Conservation (phyloP, 2,329 filamentous ascomycete genomes). For the Tolypocladium paradoxum region DNA sequence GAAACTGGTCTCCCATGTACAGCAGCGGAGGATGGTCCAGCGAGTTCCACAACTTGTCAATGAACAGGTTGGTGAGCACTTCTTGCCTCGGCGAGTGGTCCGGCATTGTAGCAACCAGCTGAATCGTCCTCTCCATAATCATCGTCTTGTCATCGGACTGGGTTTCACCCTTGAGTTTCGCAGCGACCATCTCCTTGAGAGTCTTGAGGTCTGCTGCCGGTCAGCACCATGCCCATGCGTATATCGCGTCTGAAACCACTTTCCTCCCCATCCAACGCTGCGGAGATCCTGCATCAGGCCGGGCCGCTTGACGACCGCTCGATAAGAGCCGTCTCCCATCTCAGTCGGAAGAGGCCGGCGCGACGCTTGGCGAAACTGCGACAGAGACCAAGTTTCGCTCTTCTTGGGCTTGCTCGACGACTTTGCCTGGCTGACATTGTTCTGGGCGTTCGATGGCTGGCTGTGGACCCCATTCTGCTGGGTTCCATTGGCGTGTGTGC, state of each 20-base stretch:
- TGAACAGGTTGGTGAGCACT: conserved; percentile 55
- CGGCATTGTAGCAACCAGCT: conserved; percentile 56
- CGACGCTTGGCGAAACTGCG: conserved; percentile 33
- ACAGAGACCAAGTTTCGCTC: conserved; percentile 10
- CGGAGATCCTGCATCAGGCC: conserved; percentile 47
- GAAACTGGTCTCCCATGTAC: conserved; percentile 50
- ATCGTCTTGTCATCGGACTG: conserved; percentile 66
- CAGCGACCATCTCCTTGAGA: conserved; percentile 47
- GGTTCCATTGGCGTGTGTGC: conserved; percentile 9
- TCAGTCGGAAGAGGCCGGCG: conserved; percentile 52
- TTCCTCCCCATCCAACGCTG: conserved; percentile 37
- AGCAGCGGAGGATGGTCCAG: conserved; percentile 63
- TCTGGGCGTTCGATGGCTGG: neutral
- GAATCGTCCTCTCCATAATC: conserved; percentile 64
- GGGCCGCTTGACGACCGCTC: conserved; percentile 33
- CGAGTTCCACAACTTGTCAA: conserved; percentile 59
- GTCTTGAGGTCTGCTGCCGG: conserved; percentile 48
- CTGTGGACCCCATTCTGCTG: conserved; percentile 5
- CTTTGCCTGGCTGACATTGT: neutral
- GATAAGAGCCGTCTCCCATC: conserved; percentile 51
- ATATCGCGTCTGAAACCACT: neutral
- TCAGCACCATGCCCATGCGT: conserved; percentile 2
- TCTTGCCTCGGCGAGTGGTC: conserved; percentile 49
- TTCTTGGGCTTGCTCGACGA: conserved; percentile 1
- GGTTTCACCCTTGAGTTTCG: conserved; percentile 51